Percentiles rank a stretch among this genome's conserved stretches.
phyloP scores from a whole-genome alignment of 2,329 filamentous ascomycete species.

The Colletotrichum somersetense region DNA sequence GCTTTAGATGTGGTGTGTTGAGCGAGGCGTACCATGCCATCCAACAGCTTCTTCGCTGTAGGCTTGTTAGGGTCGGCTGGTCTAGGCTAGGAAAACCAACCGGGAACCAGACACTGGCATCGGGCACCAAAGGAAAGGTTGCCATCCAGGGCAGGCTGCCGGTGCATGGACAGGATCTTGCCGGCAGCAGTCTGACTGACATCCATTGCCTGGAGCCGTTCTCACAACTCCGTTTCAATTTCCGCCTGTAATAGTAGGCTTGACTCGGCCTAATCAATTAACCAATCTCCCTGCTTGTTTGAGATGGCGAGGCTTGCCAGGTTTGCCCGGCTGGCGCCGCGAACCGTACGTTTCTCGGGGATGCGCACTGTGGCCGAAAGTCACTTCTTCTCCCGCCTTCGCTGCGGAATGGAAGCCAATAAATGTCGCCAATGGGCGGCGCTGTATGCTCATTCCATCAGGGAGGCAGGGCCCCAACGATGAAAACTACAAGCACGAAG shows the following conservation, averaged over 20 bases:
- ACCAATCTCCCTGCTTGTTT: conserved; percentile 12
- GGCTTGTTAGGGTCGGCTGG: neutral
- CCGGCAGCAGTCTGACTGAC: conserved; percentile 16
- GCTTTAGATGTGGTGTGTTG: conserved; percentile 2
- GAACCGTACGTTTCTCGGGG: neutral
- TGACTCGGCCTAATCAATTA: conserved; percentile 14
- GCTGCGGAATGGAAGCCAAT: neutral
- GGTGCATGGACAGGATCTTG: neutral
- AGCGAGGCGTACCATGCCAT: neutral
- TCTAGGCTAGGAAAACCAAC: neutral
- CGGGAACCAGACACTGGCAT: neutral
- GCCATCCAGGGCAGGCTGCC: neutral
- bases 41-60: neutral
- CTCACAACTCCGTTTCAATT: neutral
- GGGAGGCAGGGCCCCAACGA: neutral
- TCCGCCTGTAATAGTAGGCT: neutral
- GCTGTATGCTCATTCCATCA: neutral
- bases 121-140: neutral
- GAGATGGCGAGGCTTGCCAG: conserved; percentile 19
- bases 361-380: conserved; percentile 13
- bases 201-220: conserved; percentile 11
- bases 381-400: conserved; percentile 16
- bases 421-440: neutral
- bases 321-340: conserved; percentile 16
- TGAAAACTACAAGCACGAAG: neutral